These are phyloP conservation scores for Sugiyamaella xylanicola DNA, from an alignment of 1,139 yeast species.

Conservation along the genomic window DNA sequence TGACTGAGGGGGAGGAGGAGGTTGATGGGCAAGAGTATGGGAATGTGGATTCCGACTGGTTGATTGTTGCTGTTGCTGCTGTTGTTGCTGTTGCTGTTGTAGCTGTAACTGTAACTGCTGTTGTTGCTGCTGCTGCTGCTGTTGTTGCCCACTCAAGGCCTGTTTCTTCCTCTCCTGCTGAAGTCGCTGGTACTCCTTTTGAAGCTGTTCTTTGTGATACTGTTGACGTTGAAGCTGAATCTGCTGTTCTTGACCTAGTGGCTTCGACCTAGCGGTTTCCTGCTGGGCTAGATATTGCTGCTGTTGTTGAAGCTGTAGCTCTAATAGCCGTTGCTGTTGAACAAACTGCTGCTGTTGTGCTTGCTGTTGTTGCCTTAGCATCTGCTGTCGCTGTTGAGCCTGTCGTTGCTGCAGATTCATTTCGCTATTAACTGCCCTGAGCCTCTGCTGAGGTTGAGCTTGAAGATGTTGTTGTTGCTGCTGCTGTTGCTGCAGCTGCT, in stretches of 20 bases:
- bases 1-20: slow-evolving; percentile 15
- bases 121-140: slow-evolving; percentile 5
- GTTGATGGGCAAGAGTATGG: neutral
- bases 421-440: neutral
- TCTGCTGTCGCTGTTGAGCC: neutral
- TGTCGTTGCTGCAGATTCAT: slow-evolving; percentile 10
- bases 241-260: slow-evolving; percentile 12
- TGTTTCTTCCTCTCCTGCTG: slow-evolving; percentile 6
- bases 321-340: slow-evolving; percentile 12
- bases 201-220: slow-evolving; percentile 11
- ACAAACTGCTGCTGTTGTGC: slow-evolving; percentile 14
- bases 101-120: slow-evolving; percentile 4
- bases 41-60: neutral
- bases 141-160: neutral
- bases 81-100: slow-evolving; percentile 13
- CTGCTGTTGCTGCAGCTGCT: slow-evolving; percentile 16
- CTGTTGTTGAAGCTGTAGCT: slow-evolving; percentile 17
- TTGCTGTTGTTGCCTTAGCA: slow-evolving; percentile 10
- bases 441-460: too few species aligned
- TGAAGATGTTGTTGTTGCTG: neutral
- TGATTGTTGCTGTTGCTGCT: slow-evolving; percentile 6
- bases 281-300: slow-evolving; percentile 14
- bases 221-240: slow-evolving; percentile 15
- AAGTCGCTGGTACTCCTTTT: slow-evolving; percentile 11
- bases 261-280: slow-evolving; percentile 6